phyloP scores from a whole-genome alignment of 2,329 filamentous ascomycete species.

The Tolypocladium ovalisporum region DNA sequence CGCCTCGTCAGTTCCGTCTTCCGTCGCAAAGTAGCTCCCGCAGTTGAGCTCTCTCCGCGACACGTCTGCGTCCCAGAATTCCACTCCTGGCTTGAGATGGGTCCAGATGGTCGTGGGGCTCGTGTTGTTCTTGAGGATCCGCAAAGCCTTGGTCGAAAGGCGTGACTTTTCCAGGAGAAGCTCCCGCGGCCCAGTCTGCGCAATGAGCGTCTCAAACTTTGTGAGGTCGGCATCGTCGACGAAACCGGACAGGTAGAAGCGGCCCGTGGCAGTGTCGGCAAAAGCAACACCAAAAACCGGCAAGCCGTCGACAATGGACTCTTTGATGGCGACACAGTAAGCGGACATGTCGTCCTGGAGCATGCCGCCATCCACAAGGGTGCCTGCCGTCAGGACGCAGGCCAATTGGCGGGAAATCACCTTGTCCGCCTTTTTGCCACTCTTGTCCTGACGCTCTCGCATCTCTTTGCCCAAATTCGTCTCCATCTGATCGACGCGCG shows the following conservation, averaged over 20 bases:
- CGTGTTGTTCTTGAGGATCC: slow-evolving; percentile 94
- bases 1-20: slow-evolving; percentile 41
- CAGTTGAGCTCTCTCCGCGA: slow-evolving; percentile 72
- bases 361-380: slow-evolving; percentile 92
- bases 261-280: slow-evolving; percentile 89
- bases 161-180: slow-evolving; percentile 79
- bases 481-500: slow-evolving; percentile 92
- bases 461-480: slow-evolving; percentile 94
- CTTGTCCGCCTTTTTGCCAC: slow-evolving; percentile 71
- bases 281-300: slow-evolving; percentile 89
- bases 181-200: slow-evolving; percentile 82
- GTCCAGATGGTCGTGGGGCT: slow-evolving; percentile 93
- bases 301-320: slow-evolving; percentile 58
- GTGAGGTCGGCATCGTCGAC: slow-evolving; percentile 87
- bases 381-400: slow-evolving; percentile 84
- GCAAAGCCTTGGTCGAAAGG: slow-evolving; percentile 77
- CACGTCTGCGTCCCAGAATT: slow-evolving; percentile 84
- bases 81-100: slow-evolving; percentile 70
- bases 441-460: slow-evolving; percentile 71
- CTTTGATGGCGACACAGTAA: slow-evolving; percentile 92
- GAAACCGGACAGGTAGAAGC: slow-evolving; percentile 90
- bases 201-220: slow-evolving; percentile 93
- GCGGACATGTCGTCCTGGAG: slow-evolving; percentile 96
- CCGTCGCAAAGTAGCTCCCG: slow-evolving; percentile 64
- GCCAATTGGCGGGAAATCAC: slow-evolving; percentile 86